phyloP scores from a whole-genome alignment of 1,139 yeast genomes.

The Lodderomyces oxycetoniae region DNA sequence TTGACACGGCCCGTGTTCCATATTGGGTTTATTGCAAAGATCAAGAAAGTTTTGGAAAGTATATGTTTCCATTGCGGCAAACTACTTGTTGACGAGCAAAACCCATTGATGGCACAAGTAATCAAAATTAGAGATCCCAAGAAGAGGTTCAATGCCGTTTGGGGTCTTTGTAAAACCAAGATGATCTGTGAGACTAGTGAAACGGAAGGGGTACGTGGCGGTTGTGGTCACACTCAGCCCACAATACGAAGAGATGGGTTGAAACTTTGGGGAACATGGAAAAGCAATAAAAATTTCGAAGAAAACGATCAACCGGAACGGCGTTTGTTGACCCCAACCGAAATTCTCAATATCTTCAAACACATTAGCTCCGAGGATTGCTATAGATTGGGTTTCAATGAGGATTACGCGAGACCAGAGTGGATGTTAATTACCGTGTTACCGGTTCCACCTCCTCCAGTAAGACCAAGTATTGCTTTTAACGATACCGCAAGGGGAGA shows the following conservation, averaged over 20 bases:
- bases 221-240: constrained; percentile 98
- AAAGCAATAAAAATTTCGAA: constrained; percentile 70
- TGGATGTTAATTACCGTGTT: constrained; percentile 96
- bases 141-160: constrained; percentile 92
- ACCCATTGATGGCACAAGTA: constrained; percentile 86
- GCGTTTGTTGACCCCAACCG: constrained; percentile 81
- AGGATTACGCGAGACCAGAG: constrained; percentile 97
- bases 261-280: constrained; percentile 97
- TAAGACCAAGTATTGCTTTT: constrained; percentile 96
- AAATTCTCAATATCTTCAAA: constrained; percentile 84
- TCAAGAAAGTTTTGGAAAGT: constrained; percentile 92
- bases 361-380: constrained; percentile 88
- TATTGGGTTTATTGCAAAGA: constrained; percentile 89
- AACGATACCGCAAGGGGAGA: constrained; percentile 99
- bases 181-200: constrained; percentile 95
- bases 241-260: constrained; percentile 93
- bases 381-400: constrained; percentile 77
- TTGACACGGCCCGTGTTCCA: constrained; percentile 98
- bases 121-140: constrained; percentile 88
- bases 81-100: constrained; percentile 77
- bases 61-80: constrained; percentile 99
- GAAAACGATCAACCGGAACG: constrained; percentile 92
- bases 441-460: constrained; percentile 99
- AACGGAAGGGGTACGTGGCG: constrained; percentile 82
- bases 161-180: constrained; percentile 87